Evolutionary conservation across 2,329 filamentous ascomycete species (phyloP), one percentile per base, ranked within the genome.

Genomic region (Orbilia brochopaga): DNA sequence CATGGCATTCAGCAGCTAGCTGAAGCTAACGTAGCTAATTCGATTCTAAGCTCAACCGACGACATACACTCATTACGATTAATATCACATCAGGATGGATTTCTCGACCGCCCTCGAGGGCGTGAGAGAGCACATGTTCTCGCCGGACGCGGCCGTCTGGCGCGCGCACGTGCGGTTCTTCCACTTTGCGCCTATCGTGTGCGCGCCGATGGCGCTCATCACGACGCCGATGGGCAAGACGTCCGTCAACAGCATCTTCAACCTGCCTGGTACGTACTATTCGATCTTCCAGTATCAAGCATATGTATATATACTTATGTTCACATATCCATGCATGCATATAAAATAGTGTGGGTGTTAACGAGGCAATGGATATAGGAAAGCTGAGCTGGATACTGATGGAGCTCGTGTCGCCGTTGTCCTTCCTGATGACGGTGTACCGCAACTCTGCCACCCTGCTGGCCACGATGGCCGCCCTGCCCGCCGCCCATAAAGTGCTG

Each of bases 351-450:
- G 24, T 35, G 24, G 32, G 50, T 32, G 44, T 56, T 69, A 30
- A 51, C 64, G 23, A 63, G 13, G 15, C 5, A 11, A 8, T 32
- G 27, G 40, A n/a, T 17, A 40, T 11, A 76, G 75, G 76, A 17
- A 76, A 90, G 76, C 82, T 91, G 74, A 92, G 87, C 66, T 99
- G 94, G 94, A 84, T 90, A 63, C 85, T 87, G 1, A 97, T 97
- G 91, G 94, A 99, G 80, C 82, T 85, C 7, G 62, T 73, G 37
- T 77, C 76, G 10, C 76, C 76, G 0, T 2, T 69, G 8, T 73
- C 69, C 32, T 74, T 77, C 70, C 60, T 76, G 35, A 64, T 74
- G 40, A 76, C 74, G 10, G 58, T 74, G 44, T 73, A 61, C 65
- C 74, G 61, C 40, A 76, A 75, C 62, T 61, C 66, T 2, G 54